Conservation (phyloP, 2,329 filamentous ascomycete genomes). For the Fusarium sp. region DNA sequence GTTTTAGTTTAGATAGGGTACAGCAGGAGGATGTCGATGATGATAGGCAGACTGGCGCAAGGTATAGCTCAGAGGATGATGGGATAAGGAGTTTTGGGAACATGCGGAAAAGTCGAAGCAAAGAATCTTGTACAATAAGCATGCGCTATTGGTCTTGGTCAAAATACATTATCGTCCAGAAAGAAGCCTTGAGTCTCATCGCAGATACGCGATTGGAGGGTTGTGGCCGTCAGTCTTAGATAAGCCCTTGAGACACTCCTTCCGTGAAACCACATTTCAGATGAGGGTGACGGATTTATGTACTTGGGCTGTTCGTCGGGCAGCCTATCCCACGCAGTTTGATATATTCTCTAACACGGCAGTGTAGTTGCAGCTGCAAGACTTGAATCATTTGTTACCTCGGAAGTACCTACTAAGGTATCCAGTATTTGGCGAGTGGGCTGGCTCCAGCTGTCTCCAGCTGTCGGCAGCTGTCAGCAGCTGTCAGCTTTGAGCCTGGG, state of each 20-base stretch:
- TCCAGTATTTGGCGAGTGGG: constrained; percentile 1
- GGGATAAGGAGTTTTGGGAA: constrained; percentile 43
- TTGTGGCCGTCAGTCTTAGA: constrained; percentile 8
- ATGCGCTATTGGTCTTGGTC: constrained; percentile 26
- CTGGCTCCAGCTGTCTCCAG: constrained; percentile 5
- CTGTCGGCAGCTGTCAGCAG: neutral
- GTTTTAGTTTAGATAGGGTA: constrained; percentile 3
- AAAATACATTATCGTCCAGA: constrained; percentile 9
- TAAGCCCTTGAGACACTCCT: constrained; percentile 8
- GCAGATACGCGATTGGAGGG: neutral
- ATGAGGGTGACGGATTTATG: neutral
- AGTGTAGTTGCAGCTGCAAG: constrained; percentile 1
- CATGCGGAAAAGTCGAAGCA: constrained; percentile 41
- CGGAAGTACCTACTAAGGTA: neutral
- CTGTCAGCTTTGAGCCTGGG: neutral
- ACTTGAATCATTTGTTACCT: neutral
- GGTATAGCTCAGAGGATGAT: constrained; percentile 20
- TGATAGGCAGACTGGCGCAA: constrained; percentile 40
- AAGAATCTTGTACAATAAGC: constrained; percentile 41
- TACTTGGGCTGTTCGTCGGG: neutral
- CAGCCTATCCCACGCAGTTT: neutral
- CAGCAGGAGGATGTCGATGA: constrained; percentile 22
- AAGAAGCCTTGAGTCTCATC: neutral
- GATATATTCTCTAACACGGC: neutral
- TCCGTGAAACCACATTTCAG: neutral